Conservation (phyloP, 345 rosid species). For the Theobroma cacao region DNA sequence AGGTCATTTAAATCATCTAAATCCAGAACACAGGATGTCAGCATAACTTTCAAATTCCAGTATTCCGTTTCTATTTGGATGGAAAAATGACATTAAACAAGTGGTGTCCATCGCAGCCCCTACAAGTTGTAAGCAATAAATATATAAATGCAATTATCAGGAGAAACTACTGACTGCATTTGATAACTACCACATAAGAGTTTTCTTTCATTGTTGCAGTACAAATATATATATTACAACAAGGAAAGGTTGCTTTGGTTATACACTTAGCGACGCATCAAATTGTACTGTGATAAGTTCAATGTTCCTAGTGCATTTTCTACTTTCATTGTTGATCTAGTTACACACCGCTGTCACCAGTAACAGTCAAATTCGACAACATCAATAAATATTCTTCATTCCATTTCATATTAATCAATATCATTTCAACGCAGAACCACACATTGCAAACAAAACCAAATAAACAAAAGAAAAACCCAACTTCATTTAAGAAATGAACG, state of each 20-base stretch:
- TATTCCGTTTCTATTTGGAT: background rate
- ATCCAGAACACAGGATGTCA: background rate
- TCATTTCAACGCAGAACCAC: background rate
- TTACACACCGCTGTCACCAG: background rate
- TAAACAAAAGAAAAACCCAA: background rate
- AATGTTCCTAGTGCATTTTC: background rate
- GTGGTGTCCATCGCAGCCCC: background rate
- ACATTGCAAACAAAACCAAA: background rate
- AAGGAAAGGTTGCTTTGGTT: background rate
- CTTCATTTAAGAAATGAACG: background rate
- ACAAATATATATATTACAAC: background rate
- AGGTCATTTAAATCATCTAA: background rate
- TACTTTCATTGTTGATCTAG: background rate
- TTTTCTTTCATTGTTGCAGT: background rate
- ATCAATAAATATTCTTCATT: background rate
- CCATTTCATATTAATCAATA: background rate
- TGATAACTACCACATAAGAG: background rate
- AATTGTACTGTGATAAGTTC: background rate
- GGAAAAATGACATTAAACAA: background rate
- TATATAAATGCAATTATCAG: background rate
- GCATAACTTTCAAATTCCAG: background rate
- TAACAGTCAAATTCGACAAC: background rate
- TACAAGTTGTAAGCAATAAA: background rate
- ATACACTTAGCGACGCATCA: background rate
- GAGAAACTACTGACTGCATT: background rate